Conservation (phyloP, 805 yeast genomes). For the Candida peoriensis region DNA sequence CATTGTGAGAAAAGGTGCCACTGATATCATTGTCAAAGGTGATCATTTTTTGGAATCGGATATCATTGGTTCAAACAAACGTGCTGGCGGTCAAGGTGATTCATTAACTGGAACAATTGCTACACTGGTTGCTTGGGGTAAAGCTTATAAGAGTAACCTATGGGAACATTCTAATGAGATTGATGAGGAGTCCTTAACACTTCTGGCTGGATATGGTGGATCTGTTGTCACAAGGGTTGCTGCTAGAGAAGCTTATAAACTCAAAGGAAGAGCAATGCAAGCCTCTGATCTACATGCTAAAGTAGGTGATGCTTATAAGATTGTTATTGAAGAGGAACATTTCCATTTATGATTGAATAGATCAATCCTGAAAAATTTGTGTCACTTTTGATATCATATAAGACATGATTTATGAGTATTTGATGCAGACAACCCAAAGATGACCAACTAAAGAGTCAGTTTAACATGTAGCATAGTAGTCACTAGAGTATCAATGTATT, state of each 20-base stretch:
- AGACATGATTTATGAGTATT: too few relatives aligned
- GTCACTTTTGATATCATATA: too few relatives aligned
- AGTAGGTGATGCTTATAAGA: constrained; percentile 56
- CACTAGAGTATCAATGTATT: too few relatives aligned
- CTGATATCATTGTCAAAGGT: constrained; percentile 59
- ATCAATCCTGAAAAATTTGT: too few relatives aligned
- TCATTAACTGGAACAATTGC: constrained; percentile 84
- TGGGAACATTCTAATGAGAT: constrained; percentile 47
- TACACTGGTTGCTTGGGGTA: constrained; percentile 75
- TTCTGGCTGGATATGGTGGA: constrained; percentile 70
- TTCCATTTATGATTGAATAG: neutral
- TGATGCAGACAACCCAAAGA: too few relatives aligned
- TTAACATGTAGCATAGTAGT: too few relatives aligned
- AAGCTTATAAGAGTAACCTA: constrained; percentile 50
- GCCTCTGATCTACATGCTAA: constrained; percentile 73
- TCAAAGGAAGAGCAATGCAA: constrained; percentile 73
- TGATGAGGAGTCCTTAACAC: constrained; percentile 25
- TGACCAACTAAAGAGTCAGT: too few relatives aligned
- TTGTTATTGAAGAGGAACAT: constrained; percentile 8
- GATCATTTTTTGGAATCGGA: constrained; percentile 38
- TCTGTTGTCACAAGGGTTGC: constrained; percentile 62
- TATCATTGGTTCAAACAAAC: constrained; percentile 59
- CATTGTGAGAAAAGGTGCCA: constrained; percentile 67
- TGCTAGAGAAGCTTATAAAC: constrained; percentile 56
- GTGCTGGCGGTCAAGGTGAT: constrained; percentile 98